Conservation (phyloP, 768 basidiomycete genomes). For the Flagelloscypha sp. region DNA sequence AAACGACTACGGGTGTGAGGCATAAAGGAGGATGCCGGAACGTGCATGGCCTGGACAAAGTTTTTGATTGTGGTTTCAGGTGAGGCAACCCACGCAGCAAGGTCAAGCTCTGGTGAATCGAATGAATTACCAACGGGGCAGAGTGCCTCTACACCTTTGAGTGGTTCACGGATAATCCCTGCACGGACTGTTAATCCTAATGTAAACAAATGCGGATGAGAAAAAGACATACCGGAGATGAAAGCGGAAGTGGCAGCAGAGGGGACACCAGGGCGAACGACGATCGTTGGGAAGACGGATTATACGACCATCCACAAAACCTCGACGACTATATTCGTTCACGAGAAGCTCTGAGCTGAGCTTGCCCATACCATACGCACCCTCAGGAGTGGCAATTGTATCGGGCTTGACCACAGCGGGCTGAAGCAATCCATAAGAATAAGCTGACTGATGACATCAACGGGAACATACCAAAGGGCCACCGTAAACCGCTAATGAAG, state of each 20-base stretch:
- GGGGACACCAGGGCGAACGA: slow-evolving; percentile 47
- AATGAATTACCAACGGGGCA: slow-evolving; percentile 46
- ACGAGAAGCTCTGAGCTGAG: slow-evolving; percentile 46
- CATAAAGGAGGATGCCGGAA: slow-evolving; percentile 34
- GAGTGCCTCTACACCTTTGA: slow-evolving; percentile 38
- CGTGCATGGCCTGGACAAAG: slow-evolving; percentile 37
- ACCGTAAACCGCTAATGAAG: slow-evolving; percentile 53
- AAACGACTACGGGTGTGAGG: slow-evolving; percentile 44
- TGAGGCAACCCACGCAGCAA: slow-evolving; percentile 43
- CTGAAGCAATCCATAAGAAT: slow-evolving; percentile 12
- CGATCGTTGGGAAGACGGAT: slow-evolving; percentile 53
- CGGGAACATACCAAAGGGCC: slow-evolving; percentile 32
- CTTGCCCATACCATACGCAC: slow-evolving; percentile 52
- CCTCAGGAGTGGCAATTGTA: slow-evolving; percentile 46
- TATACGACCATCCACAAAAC: slow-evolving; percentile 51
- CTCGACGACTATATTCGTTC: slow-evolving; percentile 52
- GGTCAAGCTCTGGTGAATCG: slow-evolving; percentile 33
- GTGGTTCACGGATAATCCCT: slow-evolving; percentile 50
- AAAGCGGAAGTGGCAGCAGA: slow-evolving; percentile 48
- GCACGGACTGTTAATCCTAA: background rate
- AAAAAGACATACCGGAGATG: slow-evolving; percentile 35
- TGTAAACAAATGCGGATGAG: background rate
- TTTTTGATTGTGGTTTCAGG: slow-evolving; percentile 46
- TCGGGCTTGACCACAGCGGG: slow-evolving; percentile 36
- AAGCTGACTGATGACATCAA: background rate